These are phyloP conservation scores for Aspergillus ibericus DNA, from an alignment of 2,329 filamentous ascomycete genomes.

Conservation along the genomic window DNA sequence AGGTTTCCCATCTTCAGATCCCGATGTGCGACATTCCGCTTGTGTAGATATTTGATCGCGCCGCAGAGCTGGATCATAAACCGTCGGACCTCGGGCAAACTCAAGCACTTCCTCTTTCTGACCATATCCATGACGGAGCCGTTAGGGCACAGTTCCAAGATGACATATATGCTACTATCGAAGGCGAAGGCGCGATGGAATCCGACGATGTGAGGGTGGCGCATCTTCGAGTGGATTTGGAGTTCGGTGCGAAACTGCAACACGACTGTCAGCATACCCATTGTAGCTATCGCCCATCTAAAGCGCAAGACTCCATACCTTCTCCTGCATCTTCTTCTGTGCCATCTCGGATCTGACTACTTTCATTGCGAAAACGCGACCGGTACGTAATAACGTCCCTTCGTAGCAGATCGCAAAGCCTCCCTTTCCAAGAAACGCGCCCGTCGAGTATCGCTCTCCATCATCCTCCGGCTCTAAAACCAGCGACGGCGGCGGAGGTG, in stretches of 20 bases:
- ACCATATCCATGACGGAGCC: constrained; percentile 98
- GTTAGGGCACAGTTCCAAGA: constrained; percentile 91
- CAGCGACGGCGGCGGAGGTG: constrained; percentile 45
- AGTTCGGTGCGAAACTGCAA: constrained; percentile 73
- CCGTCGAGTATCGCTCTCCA: constrained; percentile 48
- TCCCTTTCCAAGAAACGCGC: constrained; percentile 50
- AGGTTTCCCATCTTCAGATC: constrained; percentile 98
- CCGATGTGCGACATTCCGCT: constrained; percentile 91
- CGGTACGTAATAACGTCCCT: constrained; percentile 45
- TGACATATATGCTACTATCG: constrained; percentile 84
- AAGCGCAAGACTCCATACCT: constrained; percentile 33
- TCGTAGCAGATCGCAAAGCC: constrained; percentile 55
- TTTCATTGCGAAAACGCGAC: constrained; percentile 51
- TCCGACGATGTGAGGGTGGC: constrained; percentile 91
- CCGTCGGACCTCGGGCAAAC: constrained; percentile 88
- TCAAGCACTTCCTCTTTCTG: constrained; percentile 84
- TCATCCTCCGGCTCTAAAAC: constrained; percentile 47
- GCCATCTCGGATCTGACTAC: constrained; percentile 52
- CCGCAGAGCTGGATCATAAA: constrained; percentile 94
- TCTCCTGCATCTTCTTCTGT: constrained; percentile 54
- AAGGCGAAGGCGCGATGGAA: constrained; percentile 94
- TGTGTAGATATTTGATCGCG: constrained; percentile 97
- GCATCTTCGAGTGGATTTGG: constrained; percentile 97
- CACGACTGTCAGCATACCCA: constrained; percentile 9
- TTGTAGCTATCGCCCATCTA: neutral